A percentile compares a stretch with the other conserved stretches of the same genome.
These are phyloP conservation scores for Flaveria ramosissima DNA, from an alignment of 129 eudicot species.

Conservation along the genomic window DNA sequence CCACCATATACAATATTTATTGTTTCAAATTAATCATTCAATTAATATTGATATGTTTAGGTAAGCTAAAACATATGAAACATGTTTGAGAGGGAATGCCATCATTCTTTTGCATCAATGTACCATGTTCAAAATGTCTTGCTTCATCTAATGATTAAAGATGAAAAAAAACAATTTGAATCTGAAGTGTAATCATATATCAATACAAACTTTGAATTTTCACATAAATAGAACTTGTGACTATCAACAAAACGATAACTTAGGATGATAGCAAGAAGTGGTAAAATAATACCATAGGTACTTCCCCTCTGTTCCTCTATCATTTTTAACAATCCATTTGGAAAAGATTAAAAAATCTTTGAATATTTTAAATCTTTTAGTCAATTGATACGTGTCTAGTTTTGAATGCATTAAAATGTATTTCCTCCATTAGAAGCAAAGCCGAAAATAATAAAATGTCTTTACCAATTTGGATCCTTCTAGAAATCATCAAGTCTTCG, in stretches of 20 bases:
- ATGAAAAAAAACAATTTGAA: neutral
- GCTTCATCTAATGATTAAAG: constrained; percentile 55
- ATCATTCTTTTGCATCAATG: constrained; percentile 66
- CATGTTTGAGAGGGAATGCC: constrained; percentile 15
- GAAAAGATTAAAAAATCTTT: neutral
- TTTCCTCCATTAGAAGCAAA: constrained; percentile 15
- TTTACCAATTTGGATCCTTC: constrained; percentile 43
- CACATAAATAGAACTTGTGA: no score
- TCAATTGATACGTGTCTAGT: neutral
- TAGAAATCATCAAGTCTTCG: constrained; percentile 17
- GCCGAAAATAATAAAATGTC: neutral
- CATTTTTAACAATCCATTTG: neutral
- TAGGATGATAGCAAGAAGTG: neutral
- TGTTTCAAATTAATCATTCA: no score
- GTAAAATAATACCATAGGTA: neutral
- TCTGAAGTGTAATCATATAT: neutral
- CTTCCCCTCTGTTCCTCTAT: neutral
- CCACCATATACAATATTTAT: no score
- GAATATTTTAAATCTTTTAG: neutral
- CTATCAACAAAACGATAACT: no score
- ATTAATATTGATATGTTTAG: no score
- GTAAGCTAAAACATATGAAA: neutral
- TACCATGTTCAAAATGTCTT: constrained; percentile 90
- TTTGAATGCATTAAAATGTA: constrained; percentile 2
- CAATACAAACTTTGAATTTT: neutral